Conservation (phyloP, 2,329 filamentous ascomycete species). For the Parastagonospora nodorum region DNA sequence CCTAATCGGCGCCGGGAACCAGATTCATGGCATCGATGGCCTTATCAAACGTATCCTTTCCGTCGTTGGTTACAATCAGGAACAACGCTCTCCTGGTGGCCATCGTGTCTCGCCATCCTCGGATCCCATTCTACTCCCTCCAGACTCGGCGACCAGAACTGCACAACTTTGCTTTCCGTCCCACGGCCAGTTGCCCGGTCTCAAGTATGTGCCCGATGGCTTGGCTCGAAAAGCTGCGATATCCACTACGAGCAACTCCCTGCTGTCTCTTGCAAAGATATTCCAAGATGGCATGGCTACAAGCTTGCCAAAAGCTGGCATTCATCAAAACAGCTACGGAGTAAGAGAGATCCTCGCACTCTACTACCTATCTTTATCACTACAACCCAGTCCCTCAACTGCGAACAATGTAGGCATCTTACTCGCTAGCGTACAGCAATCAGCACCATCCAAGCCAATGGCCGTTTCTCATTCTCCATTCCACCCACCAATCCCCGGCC, state of each 20-base stretch:
- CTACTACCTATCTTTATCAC: constrained; percentile 91
- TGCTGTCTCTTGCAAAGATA: constrained; percentile 94
- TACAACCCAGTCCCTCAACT: constrained; percentile 95
- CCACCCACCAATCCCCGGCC: constrained; percentile 68
- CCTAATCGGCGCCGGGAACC: constrained; percentile 78
- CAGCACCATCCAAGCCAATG: constrained; percentile 50
- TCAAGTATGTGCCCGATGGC: constrained; percentile 71
- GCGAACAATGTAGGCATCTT: constrained; percentile 98
- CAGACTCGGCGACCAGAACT: constrained; percentile 81
- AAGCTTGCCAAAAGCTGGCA: constrained; percentile 59
- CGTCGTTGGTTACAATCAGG: constrained; percentile 60
- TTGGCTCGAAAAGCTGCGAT: constrained; percentile 78
- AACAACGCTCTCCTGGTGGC: constrained; percentile 39
- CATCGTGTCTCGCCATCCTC: constrained; percentile 41
- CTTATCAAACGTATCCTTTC: constrained; percentile 79
- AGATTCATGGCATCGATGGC: constrained; percentile 71
- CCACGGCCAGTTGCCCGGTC: constrained; percentile 77
- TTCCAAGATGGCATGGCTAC: constrained; percentile 95
- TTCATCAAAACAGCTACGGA: constrained; percentile 69
- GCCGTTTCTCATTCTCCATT: constrained; percentile 46
- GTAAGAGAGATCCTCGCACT: constrained; percentile 92
- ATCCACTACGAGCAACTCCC: constrained; percentile 92
- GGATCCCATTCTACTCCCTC: constrained; percentile 77
- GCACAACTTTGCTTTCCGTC: constrained; percentile 80
- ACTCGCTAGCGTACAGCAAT: constrained; percentile 90